Evolutionary conservation across 805 yeast species (phyloP), one percentile per base, ranked within the genome.

Genomic region (Spencermartinsiella europaea): DNA sequence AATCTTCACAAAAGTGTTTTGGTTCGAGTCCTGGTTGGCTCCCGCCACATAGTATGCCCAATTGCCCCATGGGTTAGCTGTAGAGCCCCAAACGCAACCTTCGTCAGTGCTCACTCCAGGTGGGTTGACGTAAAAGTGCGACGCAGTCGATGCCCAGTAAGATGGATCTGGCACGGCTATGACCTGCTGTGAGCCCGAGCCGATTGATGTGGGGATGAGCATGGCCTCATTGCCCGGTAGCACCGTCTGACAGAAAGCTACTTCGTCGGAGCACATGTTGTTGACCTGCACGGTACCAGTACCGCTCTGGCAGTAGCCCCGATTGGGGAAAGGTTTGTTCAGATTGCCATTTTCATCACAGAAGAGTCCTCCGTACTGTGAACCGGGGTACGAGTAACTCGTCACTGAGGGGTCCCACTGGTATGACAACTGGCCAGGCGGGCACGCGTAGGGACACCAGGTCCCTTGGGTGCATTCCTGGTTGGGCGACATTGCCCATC

Each of bases 41-140:
- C 96, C 96, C 14, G 93, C 95, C 53, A 89, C 95, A 57, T 86
- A 88, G 21, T 96, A 95, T 14, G 95, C 69, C 96, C 96, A 89
- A 75, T 88, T 88, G 48, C 96, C 96, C 54, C 72, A 71, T 15
- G 93, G 82, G 49, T 83, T 70, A 41, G 71, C 66, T 25, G 73
- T 72, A 15, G 83, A 66, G 3, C 96, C 96, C 96, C 96, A 88
- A 53, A 88, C 70, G 75, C 99, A 91, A 60, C 96, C 98, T 52
- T 89, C 93, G 66, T 81, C 84, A 63, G 76, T 75, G 44, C 86
- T 76, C 56, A 89, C 88, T 75, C 98, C 98, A 45, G 96, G 96
- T 63, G 91, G 80, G 80, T 91, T 91, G 54, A 91, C 96, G 71
- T 91, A 91, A 71, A 76, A 88, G 65, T 88, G 96, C 34, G 95